These are phyloP conservation scores for Fusarium torulosum DNA, from an alignment of 2,329 filamentous ascomycete genomes.

Conservation along the genomic window DNA sequence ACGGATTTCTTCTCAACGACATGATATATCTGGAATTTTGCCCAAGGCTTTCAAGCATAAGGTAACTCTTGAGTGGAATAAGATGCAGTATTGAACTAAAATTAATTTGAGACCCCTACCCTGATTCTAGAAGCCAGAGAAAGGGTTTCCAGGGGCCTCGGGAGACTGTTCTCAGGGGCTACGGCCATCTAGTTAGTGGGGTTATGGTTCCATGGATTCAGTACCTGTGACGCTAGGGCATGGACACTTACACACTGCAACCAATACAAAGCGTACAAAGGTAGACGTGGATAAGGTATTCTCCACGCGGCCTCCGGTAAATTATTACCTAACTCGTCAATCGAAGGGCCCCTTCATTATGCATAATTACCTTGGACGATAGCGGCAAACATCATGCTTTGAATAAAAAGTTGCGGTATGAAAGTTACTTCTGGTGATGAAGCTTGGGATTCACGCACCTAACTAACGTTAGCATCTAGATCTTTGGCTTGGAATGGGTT, in stretches of 20 bases:
- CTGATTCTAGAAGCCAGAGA: constrained; percentile 31
- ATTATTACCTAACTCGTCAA: constrained; percentile 4
- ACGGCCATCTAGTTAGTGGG: constrained; percentile 15
- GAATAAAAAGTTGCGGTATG: background rate
- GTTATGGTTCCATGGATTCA: background rate
- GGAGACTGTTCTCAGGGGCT: constrained; percentile 34
- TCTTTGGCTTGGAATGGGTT: constrained; percentile 29
- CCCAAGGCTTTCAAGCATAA: too few relatives aligned
- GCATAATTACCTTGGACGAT: constrained; percentile 1
- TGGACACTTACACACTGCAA: background rate
- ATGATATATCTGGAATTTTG: too few relatives aligned
- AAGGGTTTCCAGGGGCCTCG: constrained; percentile 30
- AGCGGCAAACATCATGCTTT: background rate
- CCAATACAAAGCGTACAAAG: constrained; percentile 25
- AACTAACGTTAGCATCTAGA: background rate
- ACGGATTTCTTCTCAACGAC: too few relatives aligned
- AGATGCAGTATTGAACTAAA: too few relatives aligned
- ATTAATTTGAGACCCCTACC: background rate
- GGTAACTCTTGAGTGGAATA: too few relatives aligned
- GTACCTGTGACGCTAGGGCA: constrained; percentile 18
- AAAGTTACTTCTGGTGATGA: background rate
- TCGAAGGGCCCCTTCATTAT: constrained; percentile 4
- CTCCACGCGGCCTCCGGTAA: constrained; percentile 31
- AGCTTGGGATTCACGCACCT: background rate
- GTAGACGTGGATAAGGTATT: constrained; percentile 16